phyloP scores from a whole-genome alignment of 345 rosid genomes.

The Eucalyptus virginea region DNA sequence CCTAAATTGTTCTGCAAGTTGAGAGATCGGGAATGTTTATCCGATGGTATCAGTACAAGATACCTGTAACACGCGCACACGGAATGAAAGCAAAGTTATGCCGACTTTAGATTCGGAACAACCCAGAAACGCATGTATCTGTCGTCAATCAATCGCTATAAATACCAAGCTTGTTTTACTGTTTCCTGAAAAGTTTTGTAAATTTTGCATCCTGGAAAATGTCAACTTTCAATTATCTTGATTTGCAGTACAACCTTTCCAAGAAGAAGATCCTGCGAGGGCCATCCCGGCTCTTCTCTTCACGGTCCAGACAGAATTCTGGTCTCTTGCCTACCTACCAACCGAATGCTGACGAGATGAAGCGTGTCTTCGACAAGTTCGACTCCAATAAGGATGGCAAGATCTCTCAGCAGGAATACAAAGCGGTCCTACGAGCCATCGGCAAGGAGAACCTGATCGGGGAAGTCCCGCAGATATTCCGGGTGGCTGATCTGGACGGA shows the following conservation, averaged over 20 bases:
- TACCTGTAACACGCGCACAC: not conserved
- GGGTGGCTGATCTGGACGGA: conserved; percentile 57
- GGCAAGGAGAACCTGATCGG: conserved; percentile 24
- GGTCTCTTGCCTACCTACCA: conserved; percentile 15
- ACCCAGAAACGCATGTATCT: not conserved
- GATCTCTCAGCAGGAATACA: conserved; percentile 75
- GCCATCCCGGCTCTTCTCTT: conserved; percentile 52
- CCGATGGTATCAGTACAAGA: not conserved
- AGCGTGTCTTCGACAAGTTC: conserved; percentile 56
- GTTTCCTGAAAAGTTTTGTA: not conserved
- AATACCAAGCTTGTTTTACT: not conserved
- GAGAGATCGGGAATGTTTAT: not conserved
- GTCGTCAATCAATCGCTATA: not conserved
- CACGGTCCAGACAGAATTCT: conserved; percentile 46
- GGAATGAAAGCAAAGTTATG: not conserved
- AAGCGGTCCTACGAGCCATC: conserved; percentile 47
- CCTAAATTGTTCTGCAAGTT: not conserved
- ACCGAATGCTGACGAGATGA: conserved; percentile 57
- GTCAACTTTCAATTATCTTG: conserved; percentile 50
- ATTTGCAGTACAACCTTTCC: conserved; percentile 64
- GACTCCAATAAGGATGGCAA: conserved; percentile 79
- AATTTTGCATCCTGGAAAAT: conserved; percentile 1
- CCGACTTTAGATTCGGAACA: not conserved
- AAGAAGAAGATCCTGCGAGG: conserved; percentile 38
- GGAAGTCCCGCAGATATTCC: conserved; percentile 60